Conservation (phyloP, 1,284 basidiomycete genomes). For the Ustilago sp. region DNA sequence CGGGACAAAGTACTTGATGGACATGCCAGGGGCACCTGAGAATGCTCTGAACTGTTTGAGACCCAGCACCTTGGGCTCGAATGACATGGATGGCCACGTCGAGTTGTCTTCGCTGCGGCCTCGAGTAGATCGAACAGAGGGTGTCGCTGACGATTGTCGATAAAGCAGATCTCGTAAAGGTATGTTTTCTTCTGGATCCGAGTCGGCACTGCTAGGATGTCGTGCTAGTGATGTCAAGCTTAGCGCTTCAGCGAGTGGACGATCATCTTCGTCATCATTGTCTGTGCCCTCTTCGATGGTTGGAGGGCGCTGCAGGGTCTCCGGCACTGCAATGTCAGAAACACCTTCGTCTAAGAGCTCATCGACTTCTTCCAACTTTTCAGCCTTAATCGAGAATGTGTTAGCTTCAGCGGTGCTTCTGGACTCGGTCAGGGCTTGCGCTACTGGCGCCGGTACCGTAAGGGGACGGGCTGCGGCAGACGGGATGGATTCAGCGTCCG, state of each 20-base stretch:
- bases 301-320: neutral
- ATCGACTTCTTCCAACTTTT: conserved; percentile 8
- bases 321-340: too few relatives aligned
- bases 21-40: conserved; percentile 10
- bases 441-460: neutral
- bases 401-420: neutral
- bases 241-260: conserved; percentile 6
- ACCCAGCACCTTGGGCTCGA: conserved; percentile 12
- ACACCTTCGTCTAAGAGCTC: conserved; percentile 10
- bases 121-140: neutral
- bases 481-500: conserved; percentile 7
- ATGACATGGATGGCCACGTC: conserved; percentile 17
- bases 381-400: neutral
- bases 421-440: neutral
- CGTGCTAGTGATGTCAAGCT: neutral
- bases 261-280: conserved; percentile 25
- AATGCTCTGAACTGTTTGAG: conserved; percentile 7
- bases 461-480: neutral
- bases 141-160: conserved; percentile 9
- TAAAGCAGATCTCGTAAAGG: conserved; percentile 39
- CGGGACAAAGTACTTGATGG: conserved; percentile 28
- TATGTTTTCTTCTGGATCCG: conserved; percentile 38
- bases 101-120: neutral
- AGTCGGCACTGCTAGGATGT: conserved; percentile 16
- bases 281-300: neutral